Evolutionary conservation across 2,329 filamentous ascomycete species (phyloP), one percentile per base, ranked within the genome.

Genomic region (Sclerotinia subarctica): DNA sequence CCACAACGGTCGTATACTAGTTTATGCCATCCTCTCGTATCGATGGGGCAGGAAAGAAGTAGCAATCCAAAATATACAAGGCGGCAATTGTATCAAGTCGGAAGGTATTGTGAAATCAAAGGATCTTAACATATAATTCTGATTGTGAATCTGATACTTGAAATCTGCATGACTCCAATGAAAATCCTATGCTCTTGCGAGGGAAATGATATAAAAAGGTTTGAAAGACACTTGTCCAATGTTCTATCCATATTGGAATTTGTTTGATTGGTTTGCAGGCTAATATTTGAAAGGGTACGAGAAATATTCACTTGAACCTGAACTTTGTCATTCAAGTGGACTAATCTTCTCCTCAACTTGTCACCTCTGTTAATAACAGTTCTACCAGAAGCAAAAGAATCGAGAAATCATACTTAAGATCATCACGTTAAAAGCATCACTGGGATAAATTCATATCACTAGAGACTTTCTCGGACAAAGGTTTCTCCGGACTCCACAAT

Each of bases 11-110:
- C 6, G 15, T 6, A 44, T 54, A 15, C 62, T 32, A 65, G 5
- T 21, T 6, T 67, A 81, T 57, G 78, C 78, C 10, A 80, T 80
- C 52, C 75, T 81, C 13, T 80, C 79, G 0, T 79, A 81, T 62
- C 77, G 75, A 2, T 80, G 79, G 79, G 75, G 73, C 1, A 59
- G 69, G 26, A 72, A 75, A 26, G 78, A 78, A 67, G 73, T 79
- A 29, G 77, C 75, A 3, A 76, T 78, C 44, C 71, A 77, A 58
- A 75, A 52, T 15, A 46, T 53, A 32, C 44, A 49, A 67, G 38
- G 6, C 3, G 44, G 58, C 4, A 57, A 32, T 24, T 2, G 13
- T 32, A 56, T 56, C 29, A 13, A 21, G n/a, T 35, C 7, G 11
- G n/a, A 38, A 38, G 52, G 29, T 11, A 21, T 54, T 11, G 19